These are phyloP conservation scores for Microdochium bolleyi DNA, from an alignment of 2,329 filamentous ascomycete genomes.

Conservation along the genomic window DNA sequence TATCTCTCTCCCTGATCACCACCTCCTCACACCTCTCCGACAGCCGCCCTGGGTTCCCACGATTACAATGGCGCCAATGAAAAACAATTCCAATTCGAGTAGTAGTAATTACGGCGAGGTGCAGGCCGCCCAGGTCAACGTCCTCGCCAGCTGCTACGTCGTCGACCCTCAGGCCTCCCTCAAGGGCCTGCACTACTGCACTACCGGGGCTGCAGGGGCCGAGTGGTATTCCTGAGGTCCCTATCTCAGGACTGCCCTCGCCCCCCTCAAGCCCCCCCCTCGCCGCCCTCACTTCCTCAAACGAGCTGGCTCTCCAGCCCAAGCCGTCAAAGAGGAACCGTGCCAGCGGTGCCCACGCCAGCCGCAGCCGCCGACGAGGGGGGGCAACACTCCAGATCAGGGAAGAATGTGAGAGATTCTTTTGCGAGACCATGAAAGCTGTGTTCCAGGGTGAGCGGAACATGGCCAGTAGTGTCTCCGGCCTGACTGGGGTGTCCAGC, in stretches of 20 bases:
- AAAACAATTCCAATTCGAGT: slow-evolving; percentile 59
- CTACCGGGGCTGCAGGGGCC: slow-evolving; percentile 79
- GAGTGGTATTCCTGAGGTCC: slow-evolving; percentile 96
- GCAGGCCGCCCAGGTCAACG: slow-evolving; percentile 57
- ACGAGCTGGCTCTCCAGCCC: slow-evolving; percentile 57
- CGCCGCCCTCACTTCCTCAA: slow-evolving; percentile 61
- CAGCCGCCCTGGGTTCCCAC: neutral
- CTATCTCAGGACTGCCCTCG: slow-evolving; percentile 74
- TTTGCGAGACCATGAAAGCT: slow-evolving; percentile 90
- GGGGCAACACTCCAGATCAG: slow-evolving; percentile 94
- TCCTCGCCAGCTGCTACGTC: slow-evolving; percentile 87
- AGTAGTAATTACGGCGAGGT: slow-evolving; percentile 73
- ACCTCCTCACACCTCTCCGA: neutral
- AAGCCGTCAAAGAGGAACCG: slow-evolving; percentile 39
- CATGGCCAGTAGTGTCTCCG: slow-evolving; percentile 68
- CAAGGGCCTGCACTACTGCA: slow-evolving; percentile 89
- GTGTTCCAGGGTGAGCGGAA: slow-evolving; percentile 96
- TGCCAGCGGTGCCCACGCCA: slow-evolving; percentile 24
- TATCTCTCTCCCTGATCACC: neutral
- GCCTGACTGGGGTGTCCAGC: slow-evolving; percentile 68
- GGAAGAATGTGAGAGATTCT: slow-evolving; percentile 99
- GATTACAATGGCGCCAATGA: slow-evolving; percentile 60
- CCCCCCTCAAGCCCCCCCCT: slow-evolving; percentile 85
- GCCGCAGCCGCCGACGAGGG: slow-evolving; percentile 54
- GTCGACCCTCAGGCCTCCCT: slow-evolving; percentile 67